Conservation (phyloP, 768 basidiomycete genomes). For the Mrakia frigida region DNA sequence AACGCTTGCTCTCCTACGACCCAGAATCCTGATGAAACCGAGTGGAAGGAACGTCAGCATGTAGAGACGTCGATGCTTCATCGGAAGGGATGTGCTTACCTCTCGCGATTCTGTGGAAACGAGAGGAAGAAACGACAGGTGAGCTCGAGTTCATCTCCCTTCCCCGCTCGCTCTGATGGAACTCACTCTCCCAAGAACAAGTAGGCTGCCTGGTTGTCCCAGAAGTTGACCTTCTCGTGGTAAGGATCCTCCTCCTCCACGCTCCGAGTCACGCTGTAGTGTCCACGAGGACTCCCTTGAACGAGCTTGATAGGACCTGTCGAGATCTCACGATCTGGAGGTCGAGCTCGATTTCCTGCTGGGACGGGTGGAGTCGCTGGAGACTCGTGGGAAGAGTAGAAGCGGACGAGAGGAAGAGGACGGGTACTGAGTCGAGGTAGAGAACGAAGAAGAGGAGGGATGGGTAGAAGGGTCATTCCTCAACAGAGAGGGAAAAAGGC, state of each 20-base stretch:
- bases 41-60: too few relatives aligned
- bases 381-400: background rate
- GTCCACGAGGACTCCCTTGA: background rate
- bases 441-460: background rate
- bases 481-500: background rate
- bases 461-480: background rate
- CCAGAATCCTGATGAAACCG: slow-evolving; percentile 52
- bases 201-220: slow-evolving; percentile 85
- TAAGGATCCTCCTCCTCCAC: background rate
- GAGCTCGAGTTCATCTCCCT: background rate
- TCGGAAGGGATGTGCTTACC: background rate
- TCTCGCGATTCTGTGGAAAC: background rate
- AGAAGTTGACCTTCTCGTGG: slow-evolving; percentile 1
- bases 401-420: background rate
- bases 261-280: background rate
- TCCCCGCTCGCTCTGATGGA: background rate
- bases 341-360: background rate
- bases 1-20: slow-evolving; percentile 61
- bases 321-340: background rate
- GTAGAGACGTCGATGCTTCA: too few relatives aligned
- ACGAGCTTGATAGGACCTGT: background rate
- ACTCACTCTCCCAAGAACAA: slow-evolving; percentile 91
- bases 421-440: background rate
- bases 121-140: background rate
- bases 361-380: background rate